Conservation (phyloP, 2,329 filamentous ascomycete species). For the Diaporthe citri region DNA sequence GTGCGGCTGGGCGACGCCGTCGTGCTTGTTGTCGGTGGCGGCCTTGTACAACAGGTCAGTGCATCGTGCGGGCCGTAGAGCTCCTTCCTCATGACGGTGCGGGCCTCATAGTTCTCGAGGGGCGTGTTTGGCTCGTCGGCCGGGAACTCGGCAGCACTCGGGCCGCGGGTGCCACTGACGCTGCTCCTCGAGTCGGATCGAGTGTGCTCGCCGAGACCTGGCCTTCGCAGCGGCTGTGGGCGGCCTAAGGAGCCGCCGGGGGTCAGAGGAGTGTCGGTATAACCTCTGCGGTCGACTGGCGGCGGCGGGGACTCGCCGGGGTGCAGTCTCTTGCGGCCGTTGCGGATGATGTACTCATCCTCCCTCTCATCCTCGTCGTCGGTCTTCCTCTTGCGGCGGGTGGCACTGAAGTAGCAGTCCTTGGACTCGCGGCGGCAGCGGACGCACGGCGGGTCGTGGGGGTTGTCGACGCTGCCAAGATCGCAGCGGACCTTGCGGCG, state of each 20-base stretch:
- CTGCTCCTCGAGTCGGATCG: constrained; percentile 51
- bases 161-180: constrained; percentile 46
- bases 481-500: constrained; percentile 74
- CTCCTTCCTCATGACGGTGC: constrained; percentile 74
- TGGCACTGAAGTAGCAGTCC: constrained; percentile 96
- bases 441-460: constrained; percentile 92
- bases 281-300: constrained; percentile 58
- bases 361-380: constrained; percentile 67
- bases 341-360: constrained; percentile 78
- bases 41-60: constrained; percentile 93
- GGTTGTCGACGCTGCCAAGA: constrained; percentile 86
- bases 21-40: constrained; percentile 67
- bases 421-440: constrained; percentile 95
- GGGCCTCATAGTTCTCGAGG: constrained; percentile 74
- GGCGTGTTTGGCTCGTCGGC: constrained; percentile 71
- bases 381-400: constrained; percentile 89
- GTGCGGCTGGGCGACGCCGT: constrained; percentile 10
- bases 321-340: constrained; percentile 77
- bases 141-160: constrained; percentile 49
- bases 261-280: constrained; percentile 71
- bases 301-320: constrained; percentile 57
- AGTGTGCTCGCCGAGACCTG: constrained; percentile 54
- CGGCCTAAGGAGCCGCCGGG: constrained; percentile 76
- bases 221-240: constrained; percentile 74
- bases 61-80: constrained; percentile 95